These are phyloP conservation scores for Ramaria rubella DNA, from an alignment of 768 basidiomycete species.

Conservation along the genomic window DNA sequence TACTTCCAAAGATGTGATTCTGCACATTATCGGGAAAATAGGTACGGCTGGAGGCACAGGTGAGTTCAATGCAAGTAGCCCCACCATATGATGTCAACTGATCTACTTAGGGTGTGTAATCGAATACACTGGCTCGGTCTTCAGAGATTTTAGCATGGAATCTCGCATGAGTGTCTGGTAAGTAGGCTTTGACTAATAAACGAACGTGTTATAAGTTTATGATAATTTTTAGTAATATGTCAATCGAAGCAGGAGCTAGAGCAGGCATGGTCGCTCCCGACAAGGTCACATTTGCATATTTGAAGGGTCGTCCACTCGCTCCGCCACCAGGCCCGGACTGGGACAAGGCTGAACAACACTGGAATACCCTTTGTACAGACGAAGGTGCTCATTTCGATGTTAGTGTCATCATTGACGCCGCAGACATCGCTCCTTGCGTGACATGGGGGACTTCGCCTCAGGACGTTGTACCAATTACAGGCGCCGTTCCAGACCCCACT, in stretches of 20 bases:
- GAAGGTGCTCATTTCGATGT: slow-evolving; percentile 80
- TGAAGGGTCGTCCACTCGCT: slow-evolving; percentile 71
- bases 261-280: slow-evolving; percentile 95
- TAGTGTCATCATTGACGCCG: slow-evolving; percentile 71
- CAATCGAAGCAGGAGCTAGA: slow-evolving; percentile 88
- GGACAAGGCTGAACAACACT: slow-evolving; percentile 81
- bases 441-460: slow-evolving; percentile 96
- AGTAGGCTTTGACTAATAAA: background rate
- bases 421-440: slow-evolving; percentile 83
- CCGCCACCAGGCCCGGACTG: slow-evolving; percentile 74
- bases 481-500: slow-evolving; percentile 69
- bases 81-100: too few relatives aligned
- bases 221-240: slow-evolving; percentile 68
- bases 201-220: background rate
- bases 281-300: slow-evolving; percentile 78
- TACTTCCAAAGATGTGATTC: slow-evolving; percentile 83
- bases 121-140: slow-evolving; percentile 86
- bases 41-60: slow-evolving; percentile 93
- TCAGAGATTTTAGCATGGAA: slow-evolving; percentile 82
- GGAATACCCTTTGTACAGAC: slow-evolving; percentile 74
- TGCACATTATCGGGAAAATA: slow-evolving; percentile 85
- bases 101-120: too few relatives aligned
- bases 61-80: too few relatives aligned
- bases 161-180: slow-evolving; percentile 68
- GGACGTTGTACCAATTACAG: slow-evolving; percentile 79